Evolutionary conservation across 306 rosid genomes (phyloP), one percentile per base, ranked within the genome.

Genomic region (Rosa rugosa): DNA sequence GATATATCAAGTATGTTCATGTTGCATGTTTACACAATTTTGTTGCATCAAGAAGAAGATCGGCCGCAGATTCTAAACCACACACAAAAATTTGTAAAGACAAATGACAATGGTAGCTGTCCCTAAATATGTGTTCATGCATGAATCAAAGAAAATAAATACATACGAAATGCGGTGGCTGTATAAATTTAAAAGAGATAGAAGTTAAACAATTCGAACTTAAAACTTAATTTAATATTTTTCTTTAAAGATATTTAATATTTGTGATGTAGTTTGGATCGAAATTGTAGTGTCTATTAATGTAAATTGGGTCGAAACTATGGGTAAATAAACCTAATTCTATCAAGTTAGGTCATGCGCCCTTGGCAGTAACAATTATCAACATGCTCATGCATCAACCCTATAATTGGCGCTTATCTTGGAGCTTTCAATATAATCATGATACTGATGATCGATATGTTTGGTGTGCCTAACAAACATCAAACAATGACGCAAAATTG

Each of bases 391-490:
- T 62, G 10, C 68, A 27, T 11, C 41, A 5, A 31, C 68, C 11
- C 11, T 10, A 60, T 62, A 31, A 62, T 5, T 62, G 65, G 34
- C 65, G 5, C 65, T 59, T 59, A 59, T 22, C 14, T 59, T 59
- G 68, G 40, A 14, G 68, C 3, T 62, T 25, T 60, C 38, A 1
- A 60, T 60, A 23, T 63, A 63, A 63, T 14, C n/a, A 13, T 31
- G 41, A 63, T 63, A 41, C 18, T 63, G 41, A 63, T 63, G 42
- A 63, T 27, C 69, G 4, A 27, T 62, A 31, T 12, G 41, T 63
- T 63, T 63, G 69, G 69, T 63, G 20, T 31, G 69, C 69, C 69
- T 63, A 63, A 63, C 69, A 63, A 31, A 27, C 42, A 63, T 63
- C 41, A 63, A 31, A 63, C 42, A 31, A 34, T 31, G 69, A 63